Evolutionary conservation across 768 basidiomycete genomes (phyloP), one percentile per base, ranked within the genome.

Genomic region (Tremella mesenterica): DNA sequence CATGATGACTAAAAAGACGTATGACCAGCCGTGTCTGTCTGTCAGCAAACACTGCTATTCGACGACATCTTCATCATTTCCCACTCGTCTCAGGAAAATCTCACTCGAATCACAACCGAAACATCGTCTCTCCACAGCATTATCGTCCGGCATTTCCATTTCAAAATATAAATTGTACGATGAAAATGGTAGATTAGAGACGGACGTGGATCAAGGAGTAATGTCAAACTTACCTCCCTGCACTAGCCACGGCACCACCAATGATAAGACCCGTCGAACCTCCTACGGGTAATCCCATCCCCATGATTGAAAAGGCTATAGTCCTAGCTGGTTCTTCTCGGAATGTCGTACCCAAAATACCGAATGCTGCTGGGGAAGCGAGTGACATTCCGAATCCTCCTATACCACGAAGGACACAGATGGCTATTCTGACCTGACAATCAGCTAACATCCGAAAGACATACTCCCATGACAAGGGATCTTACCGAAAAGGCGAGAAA

Each of bases 241-340:
- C 68, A 62, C 86, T 79, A 0, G 82, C 83, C 18, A 87, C 70
- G 2, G 82, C 75, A 5, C 85, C 86, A 12, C 88, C 87, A 0
- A 86, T 51, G 0, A 81, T 73, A 28, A 75, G 77, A 0, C 88
- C 88, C 7, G 86, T 74, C 0, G 81, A 83, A 0, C 79, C 84
- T 0, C 90, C 88, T 4, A 91, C 63, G 0, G 89, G 88, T 1
- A 83, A 85, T 23, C 90, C 89, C 0, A 86, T 83, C 1, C 84
- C 78, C 55, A 89, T 89, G 0, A 84, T 83, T 0, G 89, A 80
- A 57, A 92, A 90, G 0, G 86, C 89, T 0, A 81, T 70, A 0
- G 85, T 81, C 12, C 89, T 81, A 0, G 81, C 77, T 2, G 63
- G 55, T 28, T 63, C 59, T 18, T 63, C 30, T 13, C 51, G 45